Conservation (phyloP, 2,329 filamentous ascomycete species). For the Hypoxylon sp. region DNA sequence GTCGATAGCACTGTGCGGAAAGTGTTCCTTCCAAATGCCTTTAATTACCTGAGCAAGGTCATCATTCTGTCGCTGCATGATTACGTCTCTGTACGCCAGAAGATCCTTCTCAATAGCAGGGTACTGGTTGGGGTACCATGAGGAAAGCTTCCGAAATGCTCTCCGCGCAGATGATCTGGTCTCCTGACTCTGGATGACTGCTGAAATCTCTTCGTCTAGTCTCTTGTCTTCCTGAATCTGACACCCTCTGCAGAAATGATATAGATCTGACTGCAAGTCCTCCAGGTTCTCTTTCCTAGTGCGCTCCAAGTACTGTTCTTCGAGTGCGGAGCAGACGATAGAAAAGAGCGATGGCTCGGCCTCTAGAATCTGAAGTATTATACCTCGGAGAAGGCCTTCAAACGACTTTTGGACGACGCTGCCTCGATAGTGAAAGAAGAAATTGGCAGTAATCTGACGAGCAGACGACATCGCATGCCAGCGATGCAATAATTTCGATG, state of each 20-base stretch:
- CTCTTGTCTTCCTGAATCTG: not conserved
- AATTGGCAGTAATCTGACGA: not conserved
- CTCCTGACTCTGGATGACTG: not conserved
- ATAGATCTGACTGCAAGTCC: not conserved
- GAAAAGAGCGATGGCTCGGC: not conserved
- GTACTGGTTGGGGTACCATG: not conserved
- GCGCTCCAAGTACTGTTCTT: not conserved
- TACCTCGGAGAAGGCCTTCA: constrained; percentile 5
- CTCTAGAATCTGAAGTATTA: constrained; percentile 8
- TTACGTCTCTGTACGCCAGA: not conserved
- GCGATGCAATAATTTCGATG: not conserved
- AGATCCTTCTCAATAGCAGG: not conserved
- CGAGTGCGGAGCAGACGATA: not conserved
- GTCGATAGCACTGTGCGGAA: not conserved
- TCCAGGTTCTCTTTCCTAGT: not conserved
- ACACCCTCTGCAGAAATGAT: not conserved
- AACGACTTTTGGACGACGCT: constrained; percentile 2
- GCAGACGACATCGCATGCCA: not conserved
- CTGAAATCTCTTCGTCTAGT: not conserved
- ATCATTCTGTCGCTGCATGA: not conserved
- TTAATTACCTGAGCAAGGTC: not conserved
- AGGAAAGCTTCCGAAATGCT: not conserved
- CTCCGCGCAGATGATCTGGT: not conserved
- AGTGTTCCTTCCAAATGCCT: not conserved
- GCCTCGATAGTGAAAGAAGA: constrained; percentile 13